Percentiles rank a stretch among this genome's conserved stretches.
Evolutionary conservation across 148 eudicot genomes (phyloP).

Genomic region (Arbutus unedo): DNA sequence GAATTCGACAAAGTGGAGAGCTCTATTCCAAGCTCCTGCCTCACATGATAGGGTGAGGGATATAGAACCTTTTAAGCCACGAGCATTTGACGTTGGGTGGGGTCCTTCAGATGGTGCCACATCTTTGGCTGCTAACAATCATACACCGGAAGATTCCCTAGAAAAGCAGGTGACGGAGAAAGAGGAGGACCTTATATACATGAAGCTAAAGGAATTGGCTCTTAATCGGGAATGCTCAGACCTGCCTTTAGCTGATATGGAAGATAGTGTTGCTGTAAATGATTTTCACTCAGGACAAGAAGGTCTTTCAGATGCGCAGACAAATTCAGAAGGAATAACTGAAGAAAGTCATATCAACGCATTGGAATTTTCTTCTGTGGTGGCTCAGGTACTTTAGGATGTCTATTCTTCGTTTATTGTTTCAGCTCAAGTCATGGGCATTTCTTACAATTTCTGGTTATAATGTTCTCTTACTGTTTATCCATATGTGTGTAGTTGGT

Average conservation of each 20-base stretch:
- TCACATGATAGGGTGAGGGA: conserved; percentile 22
- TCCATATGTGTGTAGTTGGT: conserved; percentile 40
- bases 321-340: conserved; percentile 27
- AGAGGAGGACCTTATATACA: conserved; percentile 37
- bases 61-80: conserved; percentile 22
- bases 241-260: conserved; percentile 11
- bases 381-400: conserved; percentile 39
- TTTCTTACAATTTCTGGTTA: background rate
- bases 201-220: conserved; percentile 50
- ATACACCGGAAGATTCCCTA: conserved; percentile 16
- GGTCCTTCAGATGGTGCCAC: conserved; percentile 24
- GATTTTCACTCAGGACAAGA: conserved; percentile 20
- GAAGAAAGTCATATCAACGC: conserved; percentile 26
- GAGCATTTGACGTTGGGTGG: conserved; percentile 19
- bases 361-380: conserved; percentile 28
- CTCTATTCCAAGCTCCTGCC: conserved; percentile 20
- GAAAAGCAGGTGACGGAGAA: conserved; percentile 27
- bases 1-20: conserved; percentile 26
- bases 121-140: conserved; percentile 23
- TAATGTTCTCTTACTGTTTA: conserved; percentile 3
- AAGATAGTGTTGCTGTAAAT: conserved; percentile 24
- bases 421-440: background rate
- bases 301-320: conserved; percentile 16
- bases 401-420: background rate
- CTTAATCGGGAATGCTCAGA: conserved; percentile 27